phyloP scores from a whole-genome alignment of 176 grass and related monocot genomes.

The Aechmea fasciata region DNA sequence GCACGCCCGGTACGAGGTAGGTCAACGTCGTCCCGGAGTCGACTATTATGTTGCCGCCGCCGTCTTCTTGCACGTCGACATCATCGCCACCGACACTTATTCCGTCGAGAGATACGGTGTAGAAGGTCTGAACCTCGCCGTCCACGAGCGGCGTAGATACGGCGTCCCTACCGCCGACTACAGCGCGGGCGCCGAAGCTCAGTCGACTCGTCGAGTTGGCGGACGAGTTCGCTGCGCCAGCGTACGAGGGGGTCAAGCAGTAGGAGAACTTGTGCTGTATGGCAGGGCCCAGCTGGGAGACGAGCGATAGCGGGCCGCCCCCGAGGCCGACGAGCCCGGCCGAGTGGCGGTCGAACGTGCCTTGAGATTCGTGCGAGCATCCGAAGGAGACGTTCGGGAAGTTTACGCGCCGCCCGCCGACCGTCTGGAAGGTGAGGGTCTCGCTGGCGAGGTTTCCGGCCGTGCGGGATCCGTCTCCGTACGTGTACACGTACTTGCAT shows the following conservation, averaged over 20 bases:
- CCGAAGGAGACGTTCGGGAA: conserved; percentile 38
- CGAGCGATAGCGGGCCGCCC: conserved; percentile 38
- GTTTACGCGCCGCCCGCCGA: conserved; percentile 7
- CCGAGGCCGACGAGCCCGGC: conserved; percentile 54
- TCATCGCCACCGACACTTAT: conserved; percentile 37
- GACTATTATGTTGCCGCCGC: conserved; percentile 28
- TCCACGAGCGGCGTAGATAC: conserved; percentile 55
- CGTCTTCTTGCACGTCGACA: not conserved
- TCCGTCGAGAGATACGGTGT: conserved; percentile 20
- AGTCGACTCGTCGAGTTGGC: conserved; percentile 41
- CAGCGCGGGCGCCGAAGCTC: conserved; percentile 31
- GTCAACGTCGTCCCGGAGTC: conserved; percentile 63
- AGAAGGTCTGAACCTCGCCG: conserved; percentile 19
- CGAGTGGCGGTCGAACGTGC: conserved; percentile 25
- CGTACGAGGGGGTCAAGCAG: conserved; percentile 43
- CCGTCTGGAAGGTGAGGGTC: conserved; percentile 53
- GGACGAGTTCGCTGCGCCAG: not conserved
- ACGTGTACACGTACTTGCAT: conserved; percentile 55
- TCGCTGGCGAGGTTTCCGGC: conserved; percentile 37
- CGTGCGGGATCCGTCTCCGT: conserved; percentile 51
- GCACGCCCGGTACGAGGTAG: conserved; percentile 11
- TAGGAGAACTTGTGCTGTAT: conserved; percentile 45
- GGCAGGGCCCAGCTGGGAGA: conserved; percentile 46
- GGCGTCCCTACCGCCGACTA: conserved; percentile 12
- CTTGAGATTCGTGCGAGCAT: conserved; percentile 39